These are phyloP conservation scores for Cordyceps cateniannulata DNA, from an alignment of 2,329 filamentous ascomycete species.

Conservation along the genomic window DNA sequence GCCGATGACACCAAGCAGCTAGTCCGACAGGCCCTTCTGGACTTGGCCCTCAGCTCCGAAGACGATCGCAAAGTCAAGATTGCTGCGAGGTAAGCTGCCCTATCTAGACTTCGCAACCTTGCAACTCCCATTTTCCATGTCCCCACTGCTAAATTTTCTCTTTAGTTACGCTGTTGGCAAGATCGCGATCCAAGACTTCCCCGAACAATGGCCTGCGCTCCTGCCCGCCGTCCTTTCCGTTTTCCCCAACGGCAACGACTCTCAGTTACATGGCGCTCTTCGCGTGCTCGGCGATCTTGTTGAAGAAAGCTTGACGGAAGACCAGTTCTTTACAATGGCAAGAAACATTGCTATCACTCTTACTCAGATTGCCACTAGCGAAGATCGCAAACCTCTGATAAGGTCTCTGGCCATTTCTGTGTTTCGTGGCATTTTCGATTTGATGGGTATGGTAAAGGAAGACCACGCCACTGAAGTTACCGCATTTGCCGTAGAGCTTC, in stretches of 20 bases:
- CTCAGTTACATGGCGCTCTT: conserved; percentile 81
- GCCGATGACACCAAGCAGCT: conserved; percentile 66
- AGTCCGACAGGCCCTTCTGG: conserved; percentile 67
- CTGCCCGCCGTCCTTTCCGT: conserved; percentile 73
- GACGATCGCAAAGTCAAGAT: conserved; percentile 81
- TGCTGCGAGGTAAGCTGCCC: conserved; percentile 66
- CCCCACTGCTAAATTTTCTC: neutral
- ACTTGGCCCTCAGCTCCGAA: conserved; percentile 66
- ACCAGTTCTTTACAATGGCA: conserved; percentile 89
- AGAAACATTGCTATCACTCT: conserved; percentile 77
- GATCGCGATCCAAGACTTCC: conserved; percentile 88
- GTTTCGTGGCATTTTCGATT: conserved; percentile 87
- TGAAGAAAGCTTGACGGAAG: conserved; percentile 87
- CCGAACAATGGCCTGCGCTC: conserved; percentile 88
- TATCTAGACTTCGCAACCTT: neutral
- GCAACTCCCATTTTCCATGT: neutral
- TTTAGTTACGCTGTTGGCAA: conserved; percentile 75
- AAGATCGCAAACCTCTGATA: conserved; percentile 65
- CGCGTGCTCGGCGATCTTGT: conserved; percentile 85
- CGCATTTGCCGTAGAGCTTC: conserved; percentile 78
- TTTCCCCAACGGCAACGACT: conserved; percentile 68
- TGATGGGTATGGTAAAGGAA: conserved; percentile 93
- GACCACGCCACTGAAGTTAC: conserved; percentile 83
- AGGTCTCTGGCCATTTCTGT: conserved; percentile 83
- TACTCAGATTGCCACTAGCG: conserved; percentile 73